A percentile compares a stretch with the other conserved stretches of the same genome.
These are phyloP conservation scores for Zymoseptoria ardabiliae DNA, from an alignment of 2,329 filamentous ascomycete genomes.

Conservation along the genomic window DNA sequence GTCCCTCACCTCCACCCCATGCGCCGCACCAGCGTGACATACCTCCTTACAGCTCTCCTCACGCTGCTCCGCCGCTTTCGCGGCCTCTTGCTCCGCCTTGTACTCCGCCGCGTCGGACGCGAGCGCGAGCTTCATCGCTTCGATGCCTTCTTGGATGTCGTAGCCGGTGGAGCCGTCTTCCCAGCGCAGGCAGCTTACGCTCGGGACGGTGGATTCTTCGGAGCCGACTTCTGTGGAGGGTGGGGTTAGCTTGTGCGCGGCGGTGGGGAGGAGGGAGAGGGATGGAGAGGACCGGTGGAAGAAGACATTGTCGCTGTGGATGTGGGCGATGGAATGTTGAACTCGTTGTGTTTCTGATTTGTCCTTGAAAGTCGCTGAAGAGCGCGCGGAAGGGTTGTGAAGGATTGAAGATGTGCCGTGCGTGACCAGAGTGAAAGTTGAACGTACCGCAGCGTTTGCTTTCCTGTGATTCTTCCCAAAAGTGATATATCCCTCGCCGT, in stretches of 20 bases:
- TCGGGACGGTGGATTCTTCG: background rate
- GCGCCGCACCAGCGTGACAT: background rate
- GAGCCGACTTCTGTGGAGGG: no score
- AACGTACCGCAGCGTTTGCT: no score
- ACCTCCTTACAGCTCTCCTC: background rate
- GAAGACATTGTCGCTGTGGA: background rate
- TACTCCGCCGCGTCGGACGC: slow-evolving; percentile 1
- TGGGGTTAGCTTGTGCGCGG: no score
- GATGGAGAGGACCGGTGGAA: background rate
- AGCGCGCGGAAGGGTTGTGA: background rate
- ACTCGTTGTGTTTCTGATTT: background rate
- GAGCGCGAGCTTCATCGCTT: background rate
- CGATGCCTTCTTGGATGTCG: background rate
- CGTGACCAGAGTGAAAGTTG: no score
- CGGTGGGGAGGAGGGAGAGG: background rate
- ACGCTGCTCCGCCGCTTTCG: background rate
- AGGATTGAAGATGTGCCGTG: background rate
- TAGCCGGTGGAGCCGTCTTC: background rate
- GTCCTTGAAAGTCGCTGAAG: background rate
- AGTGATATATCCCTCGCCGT: background rate
- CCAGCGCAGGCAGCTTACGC: background rate
- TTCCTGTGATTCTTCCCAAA: no score
- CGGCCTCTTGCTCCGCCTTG: slow-evolving; percentile 1
- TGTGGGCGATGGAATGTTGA: background rate
- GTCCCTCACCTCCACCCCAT: slow-evolving; percentile 4